A percentile compares a stretch with the other conserved stretches of the same genome.
Conservation (phyloP, 2,329 filamentous ascomycete genomes). For the Fusarium circinatum region DNA sequence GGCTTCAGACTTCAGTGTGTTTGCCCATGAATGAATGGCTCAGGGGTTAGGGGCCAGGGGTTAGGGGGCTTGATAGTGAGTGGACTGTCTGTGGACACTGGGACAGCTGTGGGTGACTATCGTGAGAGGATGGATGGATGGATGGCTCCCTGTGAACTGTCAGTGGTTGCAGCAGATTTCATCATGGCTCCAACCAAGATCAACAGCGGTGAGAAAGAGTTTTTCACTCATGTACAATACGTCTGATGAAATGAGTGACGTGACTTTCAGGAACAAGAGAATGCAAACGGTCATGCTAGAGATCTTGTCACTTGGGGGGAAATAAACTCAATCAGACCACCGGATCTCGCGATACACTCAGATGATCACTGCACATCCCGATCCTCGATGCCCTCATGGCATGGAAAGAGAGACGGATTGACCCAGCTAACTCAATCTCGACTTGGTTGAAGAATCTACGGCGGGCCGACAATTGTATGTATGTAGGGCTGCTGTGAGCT, state of each 20-base stretch:
- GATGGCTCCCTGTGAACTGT: constrained; percentile 24
- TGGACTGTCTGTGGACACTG: background rate
- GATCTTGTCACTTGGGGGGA: background rate
- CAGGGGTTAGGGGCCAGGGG: constrained; percentile 26
- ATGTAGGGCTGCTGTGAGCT: background rate
- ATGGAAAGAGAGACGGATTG: background rate
- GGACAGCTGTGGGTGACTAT: constrained; percentile 3
- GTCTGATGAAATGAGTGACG: background rate
- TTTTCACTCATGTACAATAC: background rate
- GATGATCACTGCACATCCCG: constrained; percentile 17
- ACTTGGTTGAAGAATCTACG: background rate
- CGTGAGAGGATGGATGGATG: constrained; percentile 25
- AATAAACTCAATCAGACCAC: constrained; percentile 24
- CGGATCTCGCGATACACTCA: constrained; percentile 21
- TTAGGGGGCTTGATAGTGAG: constrained; percentile 19
- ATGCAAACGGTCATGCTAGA: constrained; percentile 4
- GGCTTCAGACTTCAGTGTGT: constrained; percentile 15
- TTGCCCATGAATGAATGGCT: constrained; percentile 28
- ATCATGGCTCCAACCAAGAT: constrained; percentile 27
- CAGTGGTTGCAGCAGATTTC: constrained; percentile 23
- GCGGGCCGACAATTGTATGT: constrained; percentile 5
- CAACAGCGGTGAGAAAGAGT: constrained; percentile 28
- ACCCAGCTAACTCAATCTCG: constrained; percentile 1
- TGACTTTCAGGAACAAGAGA: background rate
- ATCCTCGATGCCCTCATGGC: constrained; percentile 21